phyloP scores from a whole-genome alignment of 495 filamentous ascomycete genomes.

The Thozetella sp. region DNA sequence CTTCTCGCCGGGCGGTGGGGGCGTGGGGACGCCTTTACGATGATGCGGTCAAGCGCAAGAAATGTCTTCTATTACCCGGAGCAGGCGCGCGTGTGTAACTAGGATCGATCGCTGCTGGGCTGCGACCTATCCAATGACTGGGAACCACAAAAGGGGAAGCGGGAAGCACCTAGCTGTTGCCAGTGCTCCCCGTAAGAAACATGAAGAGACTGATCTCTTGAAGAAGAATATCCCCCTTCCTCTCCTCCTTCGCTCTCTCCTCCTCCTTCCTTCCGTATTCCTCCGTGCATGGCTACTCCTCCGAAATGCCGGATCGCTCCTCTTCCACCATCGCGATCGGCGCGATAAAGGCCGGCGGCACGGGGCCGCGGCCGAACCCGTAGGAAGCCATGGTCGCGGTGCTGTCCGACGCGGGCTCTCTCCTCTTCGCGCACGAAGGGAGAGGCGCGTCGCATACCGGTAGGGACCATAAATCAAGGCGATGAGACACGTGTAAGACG shows the following conservation, averaged over 20 bases:
- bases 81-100: too few species aligned
- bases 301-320: neutral
- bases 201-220: too few species aligned
- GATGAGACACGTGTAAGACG: neutral
- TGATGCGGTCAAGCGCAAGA: too few species aligned
- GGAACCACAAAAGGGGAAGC: too few species aligned
- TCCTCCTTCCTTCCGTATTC: neutral
- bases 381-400: conserved; percentile 5
- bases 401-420: neutral
- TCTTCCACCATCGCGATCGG: neutral
- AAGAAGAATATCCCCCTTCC: too few species aligned
- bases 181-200: neutral
- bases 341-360: conserved; percentile 1
- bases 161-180: too few species aligned
- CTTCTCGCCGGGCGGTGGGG: neutral
- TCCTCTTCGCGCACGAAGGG: neutral
- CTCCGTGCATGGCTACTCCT: too few species aligned
- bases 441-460: neutral
- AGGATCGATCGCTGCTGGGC: too few species aligned
- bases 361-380: neutral
- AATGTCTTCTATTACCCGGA: too few species aligned
- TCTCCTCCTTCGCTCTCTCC: neutral
- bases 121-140: too few species aligned
- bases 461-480: neutral
- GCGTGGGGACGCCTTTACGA: neutral